These are phyloP conservation scores for Nephelium lappaceum DNA, from an alignment of 345 rosid species.

Conservation along the genomic window DNA sequence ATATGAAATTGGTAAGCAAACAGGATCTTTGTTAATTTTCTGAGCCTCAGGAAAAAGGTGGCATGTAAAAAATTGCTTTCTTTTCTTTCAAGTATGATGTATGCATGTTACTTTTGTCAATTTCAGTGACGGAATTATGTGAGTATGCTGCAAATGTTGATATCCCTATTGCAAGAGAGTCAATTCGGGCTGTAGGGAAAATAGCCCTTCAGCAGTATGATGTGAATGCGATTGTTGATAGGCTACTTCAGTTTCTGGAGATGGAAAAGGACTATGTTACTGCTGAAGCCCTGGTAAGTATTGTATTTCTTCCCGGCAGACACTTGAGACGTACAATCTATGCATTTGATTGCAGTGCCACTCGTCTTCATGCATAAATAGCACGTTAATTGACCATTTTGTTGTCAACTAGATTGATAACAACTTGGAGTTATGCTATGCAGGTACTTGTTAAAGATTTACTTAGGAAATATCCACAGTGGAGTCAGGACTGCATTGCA, in stretches of 20 bases:
- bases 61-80: constrained; percentile 7
- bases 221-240: constrained; percentile 98
- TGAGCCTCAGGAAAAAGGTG: constrained; percentile 15
- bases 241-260: constrained; percentile 98
- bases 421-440: constrained; percentile 22
- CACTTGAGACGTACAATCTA: neutral
- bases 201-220: constrained; percentile 99
- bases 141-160: constrained; percentile 99
- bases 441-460: constrained; percentile 99
- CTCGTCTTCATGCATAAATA: constrained; percentile 2
- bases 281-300: constrained; percentile 90
- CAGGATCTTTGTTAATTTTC: constrained; percentile 16
- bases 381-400: neutral
- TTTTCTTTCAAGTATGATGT: constrained; percentile 19
- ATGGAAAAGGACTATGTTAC: constrained; percentile 99
- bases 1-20: constrained; percentile 89
- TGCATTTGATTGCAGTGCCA: constrained; percentile 1
- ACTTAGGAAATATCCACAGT: constrained; percentile 95
- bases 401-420: constrained; percentile 7
- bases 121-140: constrained; percentile 93
- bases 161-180: constrained; percentile 92
- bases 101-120: constrained; percentile 23
- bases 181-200: constrained; percentile 97
- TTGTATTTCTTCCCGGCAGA: constrained; percentile 13
- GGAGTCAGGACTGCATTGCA: constrained; percentile 99